These are phyloP conservation scores for Mycena vulgaris DNA, from an alignment of 768 basidiomycete genomes.

Conservation along the genomic window DNA sequence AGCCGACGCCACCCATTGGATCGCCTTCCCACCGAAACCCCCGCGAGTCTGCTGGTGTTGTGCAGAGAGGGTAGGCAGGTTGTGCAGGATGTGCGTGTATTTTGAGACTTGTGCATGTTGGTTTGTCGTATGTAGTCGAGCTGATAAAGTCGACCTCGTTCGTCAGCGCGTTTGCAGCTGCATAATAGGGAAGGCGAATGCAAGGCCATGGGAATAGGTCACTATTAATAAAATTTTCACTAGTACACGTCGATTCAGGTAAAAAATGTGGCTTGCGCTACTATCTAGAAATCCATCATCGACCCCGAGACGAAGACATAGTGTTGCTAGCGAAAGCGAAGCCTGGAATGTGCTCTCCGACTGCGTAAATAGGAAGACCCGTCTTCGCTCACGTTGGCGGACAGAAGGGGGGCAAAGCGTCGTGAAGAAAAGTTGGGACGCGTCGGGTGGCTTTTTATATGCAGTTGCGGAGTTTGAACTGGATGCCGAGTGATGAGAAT, in stretches of 20 bases:
- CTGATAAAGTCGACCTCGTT: no score
- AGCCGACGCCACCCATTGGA: no score
- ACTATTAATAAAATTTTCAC: no score
- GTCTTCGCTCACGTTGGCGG: conserved; percentile 44
- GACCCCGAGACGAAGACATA: conserved; percentile 62
- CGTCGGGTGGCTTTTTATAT: neutral
- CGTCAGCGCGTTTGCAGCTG: no score
- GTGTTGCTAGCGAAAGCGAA: conserved; percentile 86
- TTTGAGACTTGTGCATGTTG: no score
- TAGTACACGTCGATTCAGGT: neutral
- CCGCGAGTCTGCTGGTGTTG: no score
- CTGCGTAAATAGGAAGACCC: conserved; percentile 50
- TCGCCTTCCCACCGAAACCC: no score
- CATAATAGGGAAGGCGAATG: no score
- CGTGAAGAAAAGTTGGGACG: conserved; percentile 24
- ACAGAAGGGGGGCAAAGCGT: conserved; percentile 51
- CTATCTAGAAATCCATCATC: conserved; percentile 86
- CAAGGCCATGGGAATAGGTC: no score
- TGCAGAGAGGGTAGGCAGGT: no score
- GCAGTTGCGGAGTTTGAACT: neutral
- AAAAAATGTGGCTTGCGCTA: conserved; percentile 70
- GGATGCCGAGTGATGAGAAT: neutral
- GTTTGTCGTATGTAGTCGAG: no score
- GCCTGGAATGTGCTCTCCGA: conserved; percentile 65
- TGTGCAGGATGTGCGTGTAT: no score